Base-by-base conservation (phyloP, 805 yeast species). In the Yarrowia osloensis region DNA sequence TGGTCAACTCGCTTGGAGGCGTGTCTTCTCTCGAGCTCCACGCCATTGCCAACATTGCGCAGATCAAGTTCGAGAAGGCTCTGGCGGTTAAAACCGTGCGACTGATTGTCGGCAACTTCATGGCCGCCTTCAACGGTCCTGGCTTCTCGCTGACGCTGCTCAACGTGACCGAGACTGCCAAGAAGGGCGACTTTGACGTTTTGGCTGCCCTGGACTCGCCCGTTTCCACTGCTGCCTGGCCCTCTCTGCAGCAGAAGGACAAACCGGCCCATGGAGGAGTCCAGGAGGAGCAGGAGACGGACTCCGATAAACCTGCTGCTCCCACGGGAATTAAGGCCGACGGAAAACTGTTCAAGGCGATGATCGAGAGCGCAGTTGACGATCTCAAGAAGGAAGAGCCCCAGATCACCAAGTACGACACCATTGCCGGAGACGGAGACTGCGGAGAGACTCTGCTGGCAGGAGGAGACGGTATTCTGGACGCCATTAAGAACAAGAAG, bases 361-460 rank as follows among this genome's bases (percentile, higher is more conserved):
- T 44, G 66, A 44, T 61, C 5, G 66, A 44, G 33, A n/a, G 35
- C 15, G 54, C 66, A 0, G 66, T 61, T 13, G 66, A 61, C n/a
- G 66, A 76, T 8, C 78, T 87, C 7, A 78, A 88, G 49, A 79
- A 82, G 29, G 84, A 84, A n/a, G 98, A 93, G 76, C 95, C 97
- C 2, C 84, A 85, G 72, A 88, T 93, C 73, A 93, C 98, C 0
- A 83, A 85, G 67, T 87, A 89, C 71, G 98, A 93, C 73, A 89
- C 96, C 1, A 82, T 86, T 71, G 97, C 94, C 1, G 98, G 98
- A 68, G 98, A 93, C 76, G 98, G 98, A 72, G 98, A 93, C 75
- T 93, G 98, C 78, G 98, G 98, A 46, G 95, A 91, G 73, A 93
- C 98, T 0, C 79, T 93, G 69, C 90, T 87, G 15, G 83, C 85